phyloP scores from a whole-genome alignment of 108 stramenopile species.

The Skeletonema tropicum region DNA sequence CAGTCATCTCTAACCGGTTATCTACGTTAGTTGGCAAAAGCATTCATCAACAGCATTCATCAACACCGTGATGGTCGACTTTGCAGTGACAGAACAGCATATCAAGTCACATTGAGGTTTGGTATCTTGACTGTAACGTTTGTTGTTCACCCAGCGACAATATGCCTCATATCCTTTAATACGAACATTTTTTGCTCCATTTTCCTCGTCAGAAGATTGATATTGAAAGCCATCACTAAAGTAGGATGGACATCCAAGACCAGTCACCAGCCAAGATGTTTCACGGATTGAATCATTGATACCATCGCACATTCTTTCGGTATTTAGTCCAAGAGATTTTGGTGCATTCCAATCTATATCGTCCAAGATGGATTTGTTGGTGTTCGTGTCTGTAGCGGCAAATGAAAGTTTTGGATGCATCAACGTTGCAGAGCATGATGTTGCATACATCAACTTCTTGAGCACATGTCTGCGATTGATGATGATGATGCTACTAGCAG shows the following conservation, averaged over 20 bases:
- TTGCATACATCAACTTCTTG: no score
- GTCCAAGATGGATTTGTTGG: no score
- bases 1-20: no score
- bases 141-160: neutral
- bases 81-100: slow-evolving; percentile 20
- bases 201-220: neutral
- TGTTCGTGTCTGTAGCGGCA: no score
- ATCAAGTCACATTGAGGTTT: slow-evolving; percentile 14
- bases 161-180: slow-evolving; percentile 17
- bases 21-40: no score
- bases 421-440: no score
- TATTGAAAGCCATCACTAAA: slow-evolving; percentile 18
- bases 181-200: neutral
- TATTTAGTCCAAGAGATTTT: slow-evolving; percentile 17
- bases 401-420: no score
- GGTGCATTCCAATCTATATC: slow-evolving; percentile 2
- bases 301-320: slow-evolving; percentile 17
- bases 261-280: slow-evolving; percentile 21
- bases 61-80: slow-evolving; percentile 9
- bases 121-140: neutral
- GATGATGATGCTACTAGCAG: no score
- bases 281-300: slow-evolving; percentile 25
- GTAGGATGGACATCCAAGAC: slow-evolving; percentile 11
- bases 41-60: no score
- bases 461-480: no score